A percentile compares a stretch with the other conserved stretches of the same genome.
Conservation (phyloP, 139 green algal species). For the Chlorella sp. region DNA sequence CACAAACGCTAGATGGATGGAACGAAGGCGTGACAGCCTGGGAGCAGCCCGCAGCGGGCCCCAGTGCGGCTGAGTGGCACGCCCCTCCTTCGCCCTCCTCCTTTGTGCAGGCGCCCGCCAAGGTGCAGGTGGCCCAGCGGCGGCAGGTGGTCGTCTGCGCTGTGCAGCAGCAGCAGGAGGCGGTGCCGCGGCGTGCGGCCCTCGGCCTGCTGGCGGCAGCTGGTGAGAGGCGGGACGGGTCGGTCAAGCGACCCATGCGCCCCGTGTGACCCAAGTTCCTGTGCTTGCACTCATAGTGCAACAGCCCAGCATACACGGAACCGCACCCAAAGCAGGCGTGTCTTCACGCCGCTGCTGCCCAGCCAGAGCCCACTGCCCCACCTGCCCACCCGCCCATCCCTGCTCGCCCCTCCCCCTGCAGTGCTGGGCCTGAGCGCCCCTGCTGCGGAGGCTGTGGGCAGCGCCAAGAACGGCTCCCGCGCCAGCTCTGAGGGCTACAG, state of each 20-base stretch:
- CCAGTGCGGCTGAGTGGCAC: background rate
- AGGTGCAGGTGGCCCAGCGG: background rate
- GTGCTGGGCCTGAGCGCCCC: slow-evolving; percentile 8
- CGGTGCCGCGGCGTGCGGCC: background rate
- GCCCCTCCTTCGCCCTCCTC: background rate
- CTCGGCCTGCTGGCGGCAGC: background rate
- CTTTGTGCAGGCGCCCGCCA: slow-evolving; percentile 5
- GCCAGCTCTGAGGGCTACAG: slow-evolving; percentile 43
- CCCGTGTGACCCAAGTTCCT: too few relatives aligned
- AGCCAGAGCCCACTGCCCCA: background rate
- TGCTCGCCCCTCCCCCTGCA: background rate
- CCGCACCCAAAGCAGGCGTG: too few relatives aligned
- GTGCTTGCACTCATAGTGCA: too few relatives aligned
- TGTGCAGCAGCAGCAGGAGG: background rate
- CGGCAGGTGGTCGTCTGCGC: slow-evolving; percentile 5
- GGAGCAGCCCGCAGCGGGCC: background rate
- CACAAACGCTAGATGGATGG: background rate
- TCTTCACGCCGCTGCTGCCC: background rate
- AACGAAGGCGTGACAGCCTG: background rate
- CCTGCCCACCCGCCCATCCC: background rate
- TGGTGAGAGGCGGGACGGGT: too few relatives aligned
- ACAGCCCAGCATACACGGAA: too few relatives aligned
- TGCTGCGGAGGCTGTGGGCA: background rate
- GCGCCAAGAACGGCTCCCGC: slow-evolving; percentile 25
- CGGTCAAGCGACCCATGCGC: background rate